Percentiles rank a stretch among this genome's conserved stretches.
These are phyloP conservation scores for Hypoxylon crocopeplum DNA, from an alignment of 495 filamentous ascomycete genomes.

Conservation along the genomic window DNA sequence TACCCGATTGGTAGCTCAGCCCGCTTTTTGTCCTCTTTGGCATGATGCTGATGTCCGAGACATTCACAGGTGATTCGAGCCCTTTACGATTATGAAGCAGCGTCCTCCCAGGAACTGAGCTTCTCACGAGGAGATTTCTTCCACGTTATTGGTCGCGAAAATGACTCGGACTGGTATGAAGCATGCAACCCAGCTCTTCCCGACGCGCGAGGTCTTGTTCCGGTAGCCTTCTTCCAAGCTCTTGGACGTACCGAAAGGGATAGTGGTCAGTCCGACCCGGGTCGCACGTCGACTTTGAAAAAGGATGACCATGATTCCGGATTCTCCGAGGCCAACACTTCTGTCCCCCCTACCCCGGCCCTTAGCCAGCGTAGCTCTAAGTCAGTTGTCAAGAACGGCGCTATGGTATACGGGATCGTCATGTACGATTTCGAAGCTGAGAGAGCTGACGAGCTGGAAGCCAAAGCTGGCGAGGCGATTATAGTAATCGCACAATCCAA, in stretches of 20 bases:
- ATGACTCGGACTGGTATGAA: constrained; percentile 97
- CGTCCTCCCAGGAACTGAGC: constrained; percentile 78
- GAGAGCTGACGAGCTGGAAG: constrained; percentile 92
- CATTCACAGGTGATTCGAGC: constrained; percentile 86
- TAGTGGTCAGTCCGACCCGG: constrained; percentile 77
- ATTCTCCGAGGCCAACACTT: constrained; percentile 64
- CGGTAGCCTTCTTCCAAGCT: constrained; percentile 89
- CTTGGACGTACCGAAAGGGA: constrained; percentile 90
- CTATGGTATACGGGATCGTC: constrained; percentile 95
- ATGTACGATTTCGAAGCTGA: constrained; percentile 98
- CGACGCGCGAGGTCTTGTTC: constrained; percentile 87
- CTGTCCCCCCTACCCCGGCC: constrained; percentile 52
- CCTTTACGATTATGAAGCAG: constrained; percentile 88
- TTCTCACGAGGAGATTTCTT: constrained; percentile 97
- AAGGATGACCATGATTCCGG: constrained; percentile 45
- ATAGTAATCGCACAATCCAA: constrained; percentile 99
- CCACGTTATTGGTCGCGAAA: constrained; percentile 95
- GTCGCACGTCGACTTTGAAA: constrained; percentile 59
- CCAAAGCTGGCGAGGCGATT: constrained; percentile 92
- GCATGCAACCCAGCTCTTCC: constrained; percentile 95
- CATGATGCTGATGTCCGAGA: constrained; percentile 38
- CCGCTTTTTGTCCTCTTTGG: constrained; percentile 12
- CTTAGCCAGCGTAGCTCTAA: constrained; percentile 60
- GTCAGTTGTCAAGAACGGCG: constrained; percentile 69
- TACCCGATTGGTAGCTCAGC: not conserved